These are phyloP conservation scores for Xanthoconium stramineum DNA, from an alignment of 768 basidiomycete species.

Conservation along the genomic window DNA sequence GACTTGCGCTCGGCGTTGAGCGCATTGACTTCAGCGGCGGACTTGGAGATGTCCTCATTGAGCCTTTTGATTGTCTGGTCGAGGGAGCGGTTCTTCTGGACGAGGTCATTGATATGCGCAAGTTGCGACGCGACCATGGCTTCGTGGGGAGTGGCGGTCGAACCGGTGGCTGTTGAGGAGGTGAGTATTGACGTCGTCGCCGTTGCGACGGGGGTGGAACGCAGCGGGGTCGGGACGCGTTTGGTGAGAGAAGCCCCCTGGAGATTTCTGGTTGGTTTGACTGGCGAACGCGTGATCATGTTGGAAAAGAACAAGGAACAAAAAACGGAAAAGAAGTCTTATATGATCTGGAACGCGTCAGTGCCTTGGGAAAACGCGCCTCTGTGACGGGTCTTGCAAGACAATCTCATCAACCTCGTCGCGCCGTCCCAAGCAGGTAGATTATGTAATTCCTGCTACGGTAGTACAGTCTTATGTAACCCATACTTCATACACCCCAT, in stretches of 20 bases:
- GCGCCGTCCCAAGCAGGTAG: not conserved
- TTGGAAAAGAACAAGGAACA: not conserved
- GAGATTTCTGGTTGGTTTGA: slow-evolving; percentile 18
- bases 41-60: slow-evolving; percentile 44
- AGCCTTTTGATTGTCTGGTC: slow-evolving; percentile 60
- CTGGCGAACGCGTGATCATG: slow-evolving; percentile 30
- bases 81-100: slow-evolving; percentile 61
- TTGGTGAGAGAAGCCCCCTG: slow-evolving; percentile 10
- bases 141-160: slow-evolving; percentile 34
- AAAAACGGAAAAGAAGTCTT: not conserved
- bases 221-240: slow-evolving; percentile 21
- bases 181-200: slow-evolving; percentile 28
- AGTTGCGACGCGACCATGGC: slow-evolving; percentile 61
- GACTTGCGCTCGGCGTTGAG: slow-evolving; percentile 39
- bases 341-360: slow-evolving; percentile 2
- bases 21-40: slow-evolving; percentile 25
- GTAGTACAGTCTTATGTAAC: not conserved
- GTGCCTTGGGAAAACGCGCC: not conserved
- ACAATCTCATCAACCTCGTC: slow-evolving; percentile 9
- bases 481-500: not conserved
- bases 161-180: slow-evolving; percentile 28
- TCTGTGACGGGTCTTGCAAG: slow-evolving; percentile 1
- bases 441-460: slow-evolving; percentile 17
- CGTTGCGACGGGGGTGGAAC: slow-evolving; percentile 14
- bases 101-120: slow-evolving; percentile 70